Base-by-base conservation (phyloP, 768 basidiomycete genomes). In the Hysterangium stoloniferum region DNA sequence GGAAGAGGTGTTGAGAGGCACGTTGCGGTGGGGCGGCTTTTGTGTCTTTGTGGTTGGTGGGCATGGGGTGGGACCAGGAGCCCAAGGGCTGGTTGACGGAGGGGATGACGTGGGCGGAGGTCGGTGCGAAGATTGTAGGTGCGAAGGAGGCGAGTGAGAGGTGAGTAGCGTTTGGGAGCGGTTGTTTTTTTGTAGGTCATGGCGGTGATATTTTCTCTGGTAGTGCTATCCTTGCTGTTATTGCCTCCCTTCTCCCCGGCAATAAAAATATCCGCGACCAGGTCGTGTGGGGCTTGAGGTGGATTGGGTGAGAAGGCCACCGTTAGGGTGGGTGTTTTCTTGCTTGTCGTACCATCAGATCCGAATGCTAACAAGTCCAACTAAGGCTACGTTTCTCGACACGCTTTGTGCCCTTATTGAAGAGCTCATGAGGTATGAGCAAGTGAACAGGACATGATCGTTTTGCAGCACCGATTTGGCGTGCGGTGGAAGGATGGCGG, bases 391-490 rank as follows among this genome's bases (percentile, higher is more conserved):
- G n/a, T n/a, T n/a, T n/a, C 80, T 99, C 56, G 92, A 96, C 68
- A 94, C 96, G 3, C 84, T 99, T 54, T 96, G 94, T 64, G 88
- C 79, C 2, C 82, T 76, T 19, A 77, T 99, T 43, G 94, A 99
- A 73, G 79, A 73, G 54, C 76, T 95, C 64, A 96, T 97, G 89
- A 78, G 82, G 66, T 97, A 95, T 69, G 86, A 83, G 56, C 68
- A 74, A 40, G 89, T 56, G 93, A 98, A 68, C 84, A 90, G 9
- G 95, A 99, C 66, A 79, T 98, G 54, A 89, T 99, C 54, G 90
- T 98, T 83, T 80, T 99, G 48, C 95, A 97, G 70, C 95, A 99
- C 78, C 95, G 94, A 72, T 98, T 99, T 64, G 70, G 90, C 58
- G 83, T 98, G 32, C 83, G 92, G 63, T 87, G 86, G 78, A 74